Evolutionary conservation across 2,329 filamentous ascomycete species (phyloP).

Genomic region (Colletotrichum costaricense): DNA sequence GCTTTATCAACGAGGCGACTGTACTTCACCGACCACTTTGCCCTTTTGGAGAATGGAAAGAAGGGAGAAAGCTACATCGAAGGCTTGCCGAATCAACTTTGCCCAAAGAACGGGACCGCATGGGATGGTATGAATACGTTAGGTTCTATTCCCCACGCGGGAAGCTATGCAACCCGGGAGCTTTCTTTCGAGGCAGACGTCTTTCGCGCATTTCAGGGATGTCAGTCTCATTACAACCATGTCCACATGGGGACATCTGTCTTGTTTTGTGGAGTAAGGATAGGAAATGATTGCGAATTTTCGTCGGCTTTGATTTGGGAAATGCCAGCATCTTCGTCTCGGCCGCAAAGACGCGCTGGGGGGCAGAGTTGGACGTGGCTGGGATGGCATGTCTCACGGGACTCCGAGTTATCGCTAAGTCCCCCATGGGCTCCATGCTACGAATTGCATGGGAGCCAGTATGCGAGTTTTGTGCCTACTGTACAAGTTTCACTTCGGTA

Average conservation of each 20-base stretch:
- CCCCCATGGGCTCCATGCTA: background rate
- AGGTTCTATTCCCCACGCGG: background rate
- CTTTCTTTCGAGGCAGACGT: background rate
- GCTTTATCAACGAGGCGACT: background rate
- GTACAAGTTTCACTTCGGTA: background rate
- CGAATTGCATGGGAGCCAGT: fast-evolving
- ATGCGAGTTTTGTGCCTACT: background rate
- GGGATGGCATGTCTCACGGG: background rate
- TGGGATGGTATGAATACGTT: background rate
- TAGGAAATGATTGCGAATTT: background rate
- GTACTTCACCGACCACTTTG: background rate
- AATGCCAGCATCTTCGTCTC: fast-evolving
- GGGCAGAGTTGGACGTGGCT: background rate
- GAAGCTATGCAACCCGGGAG: background rate
- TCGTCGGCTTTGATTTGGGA: background rate
- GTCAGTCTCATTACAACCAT: background rate
- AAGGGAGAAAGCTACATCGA: background rate
- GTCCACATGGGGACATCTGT: background rate
- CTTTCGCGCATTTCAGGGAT: background rate
- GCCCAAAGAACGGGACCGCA: background rate
- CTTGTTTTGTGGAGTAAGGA: background rate
- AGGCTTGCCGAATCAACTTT: background rate
- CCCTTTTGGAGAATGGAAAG: background rate
- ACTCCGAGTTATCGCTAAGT: too few species aligned
- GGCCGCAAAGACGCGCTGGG: background rate